phyloP scores from a whole-genome alignment of 192 early-diverging fungal genomes.

The Rhizophagus sp. region DNA sequence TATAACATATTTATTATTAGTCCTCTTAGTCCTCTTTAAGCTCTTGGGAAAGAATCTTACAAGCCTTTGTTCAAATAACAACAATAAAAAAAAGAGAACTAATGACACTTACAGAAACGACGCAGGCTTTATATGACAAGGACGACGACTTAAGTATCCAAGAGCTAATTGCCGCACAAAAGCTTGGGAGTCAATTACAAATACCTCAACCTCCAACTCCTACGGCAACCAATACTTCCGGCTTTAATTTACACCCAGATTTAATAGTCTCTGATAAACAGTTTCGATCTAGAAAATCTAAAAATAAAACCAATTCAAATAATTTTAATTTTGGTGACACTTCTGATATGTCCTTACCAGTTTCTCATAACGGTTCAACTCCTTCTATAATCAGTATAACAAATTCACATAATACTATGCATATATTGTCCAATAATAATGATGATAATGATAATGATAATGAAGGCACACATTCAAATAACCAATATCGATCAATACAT shows the following conservation, averaged over 20 bases:
- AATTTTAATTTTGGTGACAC: neutral
- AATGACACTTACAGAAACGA: constrained; percentile 19
- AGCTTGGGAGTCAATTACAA: constrained; percentile 1
- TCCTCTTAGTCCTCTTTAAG: neutral
- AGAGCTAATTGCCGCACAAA: constrained; percentile 11
- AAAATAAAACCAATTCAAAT: neutral
- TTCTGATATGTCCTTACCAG: constrained; percentile 12
- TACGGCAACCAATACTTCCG: neutral
- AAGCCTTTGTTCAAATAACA: neutral
- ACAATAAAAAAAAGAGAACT: neutral
- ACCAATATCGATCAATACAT: neutral
- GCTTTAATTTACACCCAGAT: constrained; percentile 11
- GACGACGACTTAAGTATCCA: constrained; percentile 8
- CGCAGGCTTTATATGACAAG: neutral
- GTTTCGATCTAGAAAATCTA: neutral
- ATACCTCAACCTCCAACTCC: constrained; percentile 4
- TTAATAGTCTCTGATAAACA: neutral
- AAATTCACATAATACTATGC: neutral
- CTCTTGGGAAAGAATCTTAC: neutral
- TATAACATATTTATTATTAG: neutral
- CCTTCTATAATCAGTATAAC: constrained; percentile 4
- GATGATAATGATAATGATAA: constrained; percentile 24
- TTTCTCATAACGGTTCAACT: constrained; percentile 16
- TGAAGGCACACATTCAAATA: neutral
- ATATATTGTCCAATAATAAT: constrained; percentile 16